Conservation (phyloP, 768 basidiomycete genomes). For the Tricholoma matsutake region DNA sequence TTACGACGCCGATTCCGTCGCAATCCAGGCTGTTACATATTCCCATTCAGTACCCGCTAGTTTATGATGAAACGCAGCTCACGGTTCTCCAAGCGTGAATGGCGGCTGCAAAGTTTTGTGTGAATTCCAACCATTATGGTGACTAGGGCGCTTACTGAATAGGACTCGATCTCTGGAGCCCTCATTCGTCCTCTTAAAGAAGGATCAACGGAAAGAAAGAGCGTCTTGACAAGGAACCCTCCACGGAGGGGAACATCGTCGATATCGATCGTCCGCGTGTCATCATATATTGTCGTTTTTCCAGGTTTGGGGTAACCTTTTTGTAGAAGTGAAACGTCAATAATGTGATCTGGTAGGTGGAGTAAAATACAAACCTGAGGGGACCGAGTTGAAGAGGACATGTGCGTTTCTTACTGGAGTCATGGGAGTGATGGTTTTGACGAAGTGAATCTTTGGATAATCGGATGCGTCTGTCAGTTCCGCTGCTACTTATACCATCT, state of each 20-base stretch:
- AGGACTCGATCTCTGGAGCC: constrained; percentile 22
- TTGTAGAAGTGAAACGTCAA: neutral
- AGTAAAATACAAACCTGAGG: neutral
- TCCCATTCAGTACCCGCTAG: neutral
- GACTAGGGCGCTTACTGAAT: constrained; percentile 16
- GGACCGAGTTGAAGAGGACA: neutral
- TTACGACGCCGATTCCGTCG: constrained; percentile 40
- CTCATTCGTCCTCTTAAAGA: constrained; percentile 27
- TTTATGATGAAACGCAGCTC: constrained; percentile 8
- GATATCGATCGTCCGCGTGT: constrained; percentile 44
- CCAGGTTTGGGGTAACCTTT: constrained; percentile 43
- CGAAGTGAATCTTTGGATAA: too few species aligned
- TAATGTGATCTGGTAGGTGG: neutral
- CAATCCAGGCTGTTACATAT: constrained; percentile 20
- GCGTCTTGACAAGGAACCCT: constrained; percentile 47
- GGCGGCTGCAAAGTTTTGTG: constrained; percentile 14
- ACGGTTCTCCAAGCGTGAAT: constrained; percentile 36
- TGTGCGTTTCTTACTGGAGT: neutral
- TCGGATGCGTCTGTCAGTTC: too few species aligned
- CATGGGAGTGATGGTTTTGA: too few species aligned
- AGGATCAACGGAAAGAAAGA: constrained; percentile 44
- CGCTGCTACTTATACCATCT: too few species aligned
- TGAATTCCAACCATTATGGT: too few species aligned
- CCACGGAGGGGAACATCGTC: constrained; percentile 40
- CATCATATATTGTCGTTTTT: constrained; percentile 44